Conservation (phyloP, 2,329 filamentous ascomycete species). For the Decorospora gaudefroyi region DNA sequence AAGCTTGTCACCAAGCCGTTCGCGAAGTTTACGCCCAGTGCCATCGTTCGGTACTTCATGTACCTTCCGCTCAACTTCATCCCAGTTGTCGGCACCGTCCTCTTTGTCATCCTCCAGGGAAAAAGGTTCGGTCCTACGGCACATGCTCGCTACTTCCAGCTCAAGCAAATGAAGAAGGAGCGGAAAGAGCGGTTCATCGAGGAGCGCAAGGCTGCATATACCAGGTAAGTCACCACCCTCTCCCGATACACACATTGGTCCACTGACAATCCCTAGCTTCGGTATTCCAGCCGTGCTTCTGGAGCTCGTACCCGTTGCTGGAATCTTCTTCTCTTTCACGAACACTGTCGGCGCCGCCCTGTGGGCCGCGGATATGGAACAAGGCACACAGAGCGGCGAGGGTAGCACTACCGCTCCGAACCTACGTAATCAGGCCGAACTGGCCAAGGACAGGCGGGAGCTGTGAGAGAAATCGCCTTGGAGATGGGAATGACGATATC, state of each 20-base stretch:
- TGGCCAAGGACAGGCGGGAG: constrained; percentile 39
- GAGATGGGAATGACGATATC: no score
- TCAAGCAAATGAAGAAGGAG: constrained; percentile 76
- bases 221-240: constrained; percentile 61
- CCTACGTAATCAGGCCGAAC: constrained; percentile 44
- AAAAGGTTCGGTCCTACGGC: constrained; percentile 58
- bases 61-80: constrained; percentile 93
- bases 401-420: constrained; percentile 42
- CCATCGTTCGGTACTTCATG: constrained; percentile 77
- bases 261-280: constrained; percentile 39
- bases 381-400: constrained; percentile 21
- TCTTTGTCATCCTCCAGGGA: constrained; percentile 77
- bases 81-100: constrained; percentile 79
- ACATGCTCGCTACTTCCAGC: constrained; percentile 78
- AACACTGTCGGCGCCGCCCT: constrained; percentile 90
- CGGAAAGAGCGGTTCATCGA: constrained; percentile 71
- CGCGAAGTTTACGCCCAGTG: constrained; percentile 57
- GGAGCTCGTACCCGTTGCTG: constrained; percentile 81
- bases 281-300: constrained; percentile 82
- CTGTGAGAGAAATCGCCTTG: no score
- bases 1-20: constrained; percentile 62
- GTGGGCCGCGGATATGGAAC: constrained; percentile 89
- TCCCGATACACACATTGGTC: neutral
- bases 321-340: constrained; percentile 85
- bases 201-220: constrained; percentile 74